phyloP scores from a whole-genome alignment of 1,139 yeast genomes.

The Lodderomyces elongisporus region DNA sequence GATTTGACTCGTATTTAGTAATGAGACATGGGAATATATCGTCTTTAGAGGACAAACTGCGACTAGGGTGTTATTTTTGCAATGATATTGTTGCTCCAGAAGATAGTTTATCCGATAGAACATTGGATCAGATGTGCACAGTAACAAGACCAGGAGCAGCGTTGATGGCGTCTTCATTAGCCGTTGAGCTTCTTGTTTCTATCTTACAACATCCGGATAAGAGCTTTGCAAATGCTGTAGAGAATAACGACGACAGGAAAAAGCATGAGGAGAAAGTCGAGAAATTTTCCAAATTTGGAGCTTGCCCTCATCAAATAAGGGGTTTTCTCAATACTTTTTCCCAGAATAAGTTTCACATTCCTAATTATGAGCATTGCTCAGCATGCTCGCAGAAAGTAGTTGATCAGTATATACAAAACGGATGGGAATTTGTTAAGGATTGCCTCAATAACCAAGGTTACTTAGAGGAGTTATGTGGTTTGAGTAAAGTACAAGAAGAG shows the following conservation, averaged over 20 bases:
- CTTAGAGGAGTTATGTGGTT: constrained; percentile 74
- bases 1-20: constrained; percentile 88
- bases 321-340: constrained; percentile 72
- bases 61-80: constrained; percentile 91
- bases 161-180: constrained; percentile 76
- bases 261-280: constrained; percentile 26
- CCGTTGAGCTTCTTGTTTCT: constrained; percentile 79
- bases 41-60: constrained; percentile 17
- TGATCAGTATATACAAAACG: constrained; percentile 41
- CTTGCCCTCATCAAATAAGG: constrained; percentile 81
- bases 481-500: constrained; percentile 62
- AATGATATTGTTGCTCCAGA: constrained; percentile 93
- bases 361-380: constrained; percentile 72
- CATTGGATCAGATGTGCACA: constrained; percentile 97
- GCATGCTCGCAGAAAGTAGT: constrained; percentile 71
- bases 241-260: too few species aligned
- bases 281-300: constrained; percentile 47
- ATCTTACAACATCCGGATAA: constrained; percentile 61
- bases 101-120: constrained; percentile 77
- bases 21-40: constrained; percentile 84
- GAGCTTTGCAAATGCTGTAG: constrained; percentile 45
- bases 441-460: constrained; percentile 64
- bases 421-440: constrained; percentile 75
- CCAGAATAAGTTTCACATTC: constrained; percentile 61
- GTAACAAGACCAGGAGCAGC: constrained; percentile 98